Evolutionary conservation across 257 asterid genomes (phyloP).

Genomic region (Plantago elongata): DNA sequence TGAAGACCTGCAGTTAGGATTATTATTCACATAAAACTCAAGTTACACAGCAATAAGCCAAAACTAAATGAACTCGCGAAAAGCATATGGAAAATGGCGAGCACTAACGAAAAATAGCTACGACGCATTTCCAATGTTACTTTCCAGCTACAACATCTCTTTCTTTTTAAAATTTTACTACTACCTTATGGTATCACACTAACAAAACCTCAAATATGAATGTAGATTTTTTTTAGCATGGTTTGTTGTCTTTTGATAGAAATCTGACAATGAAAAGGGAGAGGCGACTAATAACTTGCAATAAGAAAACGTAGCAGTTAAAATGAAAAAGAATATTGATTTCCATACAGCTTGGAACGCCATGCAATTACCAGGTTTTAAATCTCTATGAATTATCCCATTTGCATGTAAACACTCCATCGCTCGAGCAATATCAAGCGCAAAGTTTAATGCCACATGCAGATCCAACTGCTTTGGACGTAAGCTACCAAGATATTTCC

Average conservation of each 20-base stretch:
- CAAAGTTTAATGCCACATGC: constrained; percentile 63
- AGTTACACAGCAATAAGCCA: constrained; percentile 7
- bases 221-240: background rate
- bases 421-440: constrained; percentile 89
- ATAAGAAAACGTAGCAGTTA: constrained; percentile 5
- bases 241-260: constrained; percentile 2
- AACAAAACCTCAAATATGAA: background rate
- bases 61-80: constrained; percentile 7
- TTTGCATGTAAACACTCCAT: constrained; percentile 95
- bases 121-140: background rate
- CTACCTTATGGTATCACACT: no score
- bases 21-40: constrained; percentile 5
- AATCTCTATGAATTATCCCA: constrained; percentile 92
- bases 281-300: no score
- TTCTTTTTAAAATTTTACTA: background rate
- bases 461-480: constrained; percentile 85
- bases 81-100: constrained; percentile 1
- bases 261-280: constrained; percentile 6
- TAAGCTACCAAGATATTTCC: constrained; percentile 68
- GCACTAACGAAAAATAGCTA: background rate
- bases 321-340: constrained; percentile 14
- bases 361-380: constrained; percentile 74
- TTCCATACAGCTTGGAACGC: constrained; percentile 26
- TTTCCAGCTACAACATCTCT: background rate
- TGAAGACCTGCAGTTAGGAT: background rate